Conservation (phyloP, 352 stramenopile species). For the Phytopythium delawarense region DNA sequence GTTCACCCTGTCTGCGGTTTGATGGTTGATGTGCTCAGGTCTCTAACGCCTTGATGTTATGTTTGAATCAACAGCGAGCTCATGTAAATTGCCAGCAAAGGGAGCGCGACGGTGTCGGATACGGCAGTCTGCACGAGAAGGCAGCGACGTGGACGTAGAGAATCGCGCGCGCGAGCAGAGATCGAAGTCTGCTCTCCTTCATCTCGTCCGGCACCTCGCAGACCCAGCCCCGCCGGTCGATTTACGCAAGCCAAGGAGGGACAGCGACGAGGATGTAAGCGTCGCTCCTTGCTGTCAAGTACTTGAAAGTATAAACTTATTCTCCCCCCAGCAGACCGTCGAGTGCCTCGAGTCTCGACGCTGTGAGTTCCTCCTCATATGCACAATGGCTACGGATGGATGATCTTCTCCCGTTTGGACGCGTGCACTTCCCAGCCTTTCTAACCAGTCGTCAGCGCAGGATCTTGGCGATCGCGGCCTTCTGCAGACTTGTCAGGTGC, state of each 20-base stretch:
- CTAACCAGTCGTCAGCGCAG: constrained; percentile 33
- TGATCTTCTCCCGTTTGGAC: background rate
- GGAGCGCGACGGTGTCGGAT: background rate
- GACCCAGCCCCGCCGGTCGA: background rate
- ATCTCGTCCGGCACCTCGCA: background rate
- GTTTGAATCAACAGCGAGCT: constrained; percentile 48
- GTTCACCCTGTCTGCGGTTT: constrained; percentile 24
- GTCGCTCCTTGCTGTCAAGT: background rate
- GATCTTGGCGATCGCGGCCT: constrained; percentile 81
- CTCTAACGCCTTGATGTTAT: constrained; percentile 19
- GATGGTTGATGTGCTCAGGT: background rate
- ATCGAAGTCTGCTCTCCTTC: constrained; percentile 7
- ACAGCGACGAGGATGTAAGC: background rate
- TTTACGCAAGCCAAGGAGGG: constrained; percentile 5
- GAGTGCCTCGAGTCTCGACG: background rate
- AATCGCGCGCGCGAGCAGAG: constrained; percentile 5
- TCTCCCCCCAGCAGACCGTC: background rate
- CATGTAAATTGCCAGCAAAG: constrained; percentile 38
- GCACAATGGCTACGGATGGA: background rate
- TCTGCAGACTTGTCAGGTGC: constrained; percentile 91
- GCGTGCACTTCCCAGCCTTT: background rate
- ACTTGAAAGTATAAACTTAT: constrained; percentile 11
- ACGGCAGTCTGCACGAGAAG: background rate
- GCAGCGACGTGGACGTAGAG: background rate
- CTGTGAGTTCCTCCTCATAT: background rate